Base-by-base conservation (phyloP, 2,329 filamentous ascomycete species). In the Arthrobotrys musiformis region DNA sequence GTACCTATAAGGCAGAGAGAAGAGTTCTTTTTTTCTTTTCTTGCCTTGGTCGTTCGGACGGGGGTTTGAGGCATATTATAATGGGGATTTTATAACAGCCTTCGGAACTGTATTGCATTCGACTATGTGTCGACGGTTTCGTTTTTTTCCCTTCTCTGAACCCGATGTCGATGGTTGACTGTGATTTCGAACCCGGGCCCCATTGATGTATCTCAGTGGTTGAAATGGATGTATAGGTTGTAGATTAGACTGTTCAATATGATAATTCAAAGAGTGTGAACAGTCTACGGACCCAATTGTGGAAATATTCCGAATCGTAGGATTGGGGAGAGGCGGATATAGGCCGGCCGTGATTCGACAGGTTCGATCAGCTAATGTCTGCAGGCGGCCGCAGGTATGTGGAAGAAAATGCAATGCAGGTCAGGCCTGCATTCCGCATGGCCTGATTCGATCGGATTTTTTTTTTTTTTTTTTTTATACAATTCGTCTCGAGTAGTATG, bases 1-100 rank as follows among this genome's bases (percentile, higher is more conserved):
- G n/a, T n/a, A n/a, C 22, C 5, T 48, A 48, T 67, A 35, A 44
- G 24, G 30, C 11, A 17, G n/a, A 33, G 26, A 56, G 50, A 26
- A 52, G 48, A 8, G 24, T 19, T 40, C 44, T 58, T 13, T 60
- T 64, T 48, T 9, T 24, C 19, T 19, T n/a, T 4, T 33, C 9
- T 33, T 33, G 4, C 30, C 9, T 9, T 40, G 37, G n/a, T n/a
- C n/a, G n/a, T n/a, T n/a, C 30, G 44, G 37, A 60, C 54, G 54
- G 22, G 54, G 54, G 54, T 73, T 73, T 73, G 69, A 67, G 69
- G 69, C 69, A 73, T 73, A 73, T 73, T 62, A 30, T 19, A n/a
- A 35, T 46, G 37, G 40, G 1, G 44, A 24, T 48, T 48, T 64
- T 56, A 62, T 70, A 33, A 62, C 37, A 26, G 28, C 44, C 22